Conservation (phyloP, 345 rosid genomes). For the Geranium brycei region DNA sequence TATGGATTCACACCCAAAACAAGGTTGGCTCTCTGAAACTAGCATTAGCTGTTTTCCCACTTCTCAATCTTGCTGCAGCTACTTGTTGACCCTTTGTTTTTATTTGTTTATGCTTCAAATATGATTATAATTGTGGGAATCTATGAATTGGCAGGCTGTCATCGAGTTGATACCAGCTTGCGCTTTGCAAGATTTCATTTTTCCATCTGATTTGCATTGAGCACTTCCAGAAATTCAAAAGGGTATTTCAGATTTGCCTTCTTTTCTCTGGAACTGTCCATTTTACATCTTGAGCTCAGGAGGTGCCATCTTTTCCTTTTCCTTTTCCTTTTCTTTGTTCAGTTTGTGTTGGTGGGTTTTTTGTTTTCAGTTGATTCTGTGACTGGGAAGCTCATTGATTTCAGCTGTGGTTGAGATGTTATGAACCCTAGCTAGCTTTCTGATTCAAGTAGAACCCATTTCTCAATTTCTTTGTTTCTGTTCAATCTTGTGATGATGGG, state of each 20-base stretch:
- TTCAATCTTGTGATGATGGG: not conserved
- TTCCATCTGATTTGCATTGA: not conserved
- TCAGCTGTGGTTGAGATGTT: not conserved
- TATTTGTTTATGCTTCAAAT: no score
- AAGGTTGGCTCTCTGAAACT: no score
- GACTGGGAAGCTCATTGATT: no score
- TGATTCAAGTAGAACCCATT: not conserved
- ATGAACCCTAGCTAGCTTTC: not conserved
- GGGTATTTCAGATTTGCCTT: not conserved
- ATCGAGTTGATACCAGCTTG: not conserved
- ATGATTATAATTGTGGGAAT: no score
- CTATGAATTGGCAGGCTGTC: not conserved
- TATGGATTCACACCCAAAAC: no score
- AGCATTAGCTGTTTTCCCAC: no score
- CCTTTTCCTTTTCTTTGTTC: not conserved
- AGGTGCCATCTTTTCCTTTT: not conserved
- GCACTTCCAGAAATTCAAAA: not conserved
- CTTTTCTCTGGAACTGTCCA: not conserved
- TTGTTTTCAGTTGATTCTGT: no score
- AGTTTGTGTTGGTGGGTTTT: not conserved
- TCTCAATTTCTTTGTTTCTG: not conserved
- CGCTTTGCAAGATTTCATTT: not conserved
- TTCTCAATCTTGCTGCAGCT: no score
- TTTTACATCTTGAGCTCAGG: no score
- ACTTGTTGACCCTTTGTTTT: no score